phyloP scores from a whole-genome alignment of 1,139 yeast species.

The Geotrichum europaeum region DNA sequence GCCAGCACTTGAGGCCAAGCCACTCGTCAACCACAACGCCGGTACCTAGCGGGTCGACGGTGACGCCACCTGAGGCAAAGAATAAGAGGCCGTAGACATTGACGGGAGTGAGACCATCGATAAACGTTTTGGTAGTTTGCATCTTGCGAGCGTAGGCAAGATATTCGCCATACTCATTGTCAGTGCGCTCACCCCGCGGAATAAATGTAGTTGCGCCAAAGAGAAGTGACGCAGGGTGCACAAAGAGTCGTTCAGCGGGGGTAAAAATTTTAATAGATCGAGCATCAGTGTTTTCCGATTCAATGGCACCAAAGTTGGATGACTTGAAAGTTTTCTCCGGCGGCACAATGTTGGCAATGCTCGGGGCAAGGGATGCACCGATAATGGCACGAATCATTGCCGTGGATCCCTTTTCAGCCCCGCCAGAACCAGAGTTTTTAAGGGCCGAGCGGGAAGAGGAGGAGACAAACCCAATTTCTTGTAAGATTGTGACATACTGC shows the following conservation, averaged over 20 bases:
- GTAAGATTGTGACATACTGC: conserved; percentile 62
- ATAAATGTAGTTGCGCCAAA: conserved; percentile 41
- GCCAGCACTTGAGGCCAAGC: conserved; percentile 86
- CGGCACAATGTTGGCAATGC: conserved; percentile 68
- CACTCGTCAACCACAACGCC: conserved; percentile 56
- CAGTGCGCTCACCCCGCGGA: conserved; percentile 13
- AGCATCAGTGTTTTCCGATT: conserved; percentile 73
- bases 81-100: conserved; percentile 62
- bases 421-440: conserved; percentile 11
- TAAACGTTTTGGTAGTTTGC: conserved; percentile 60
- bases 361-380: conserved; percentile 79
- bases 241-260: conserved; percentile 48
- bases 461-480: conserved; percentile 73
- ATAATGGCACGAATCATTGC: conserved; percentile 56
- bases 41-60: conserved; percentile 54
- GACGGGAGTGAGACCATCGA: conserved; percentile 76
- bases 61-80: conserved; percentile 65
- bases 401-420: not conserved
- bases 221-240: conserved; percentile 77
- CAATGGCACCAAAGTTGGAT: conserved; percentile 72
- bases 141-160: conserved; percentile 34
- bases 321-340: conserved; percentile 75
- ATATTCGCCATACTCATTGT: conserved; percentile 29
- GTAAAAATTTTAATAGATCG: conserved; percentile 54
- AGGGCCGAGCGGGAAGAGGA: conserved; percentile 16